Evolutionary conservation across 2,329 filamentous ascomycete species (phyloP), one percentile per base, ranked within the genome.

Genomic region (Fonsecaea monophora): DNA sequence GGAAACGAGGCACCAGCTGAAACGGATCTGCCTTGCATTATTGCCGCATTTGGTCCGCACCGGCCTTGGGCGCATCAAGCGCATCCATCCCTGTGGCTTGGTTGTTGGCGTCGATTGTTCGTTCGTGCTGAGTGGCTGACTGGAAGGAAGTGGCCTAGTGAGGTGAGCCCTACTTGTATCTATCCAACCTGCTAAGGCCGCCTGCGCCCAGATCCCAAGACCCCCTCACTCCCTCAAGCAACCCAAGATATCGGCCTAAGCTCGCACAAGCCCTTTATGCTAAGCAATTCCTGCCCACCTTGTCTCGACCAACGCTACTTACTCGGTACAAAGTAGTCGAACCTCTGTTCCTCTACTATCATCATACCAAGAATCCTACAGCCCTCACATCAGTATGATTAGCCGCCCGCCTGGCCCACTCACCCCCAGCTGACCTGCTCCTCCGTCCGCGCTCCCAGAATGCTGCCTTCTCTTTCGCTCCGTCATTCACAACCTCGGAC

Each of bases 1-100:
- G 45, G 45, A 18, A 45, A 45, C 54, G 34, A n/a, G 38, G 30
- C 32, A 40, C 38, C 45, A 50, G 45, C 45, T 50, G 45, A 50
- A 50, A 50, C 45, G 45, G 45, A 50, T 50, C 45, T 50, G 45
- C 45, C 45, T 50, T 50, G 45, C 45, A 50, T 25, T 50, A 30
- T 50, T 50, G 7, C 45, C 45, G 45, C 21, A 25, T 21, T 25
- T 50, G 45, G 45, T 40, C 45, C 10, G 42, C 42, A 21, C 42
- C 4, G n/a, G n/a, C n/a, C n/a, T 48, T 48, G 18, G 42, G 42
- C 42, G n/a, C 38, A 40, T 40, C 38, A 12, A 40, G 42, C 42
- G n/a, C 38, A 40, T 40, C 38, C 38, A 40, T 40, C 38, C 38
- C 38, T 40, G 38, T 40, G 38, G 38, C 38, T 40, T 12, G 38